Base-by-base conservation (phyloP, 2,329 filamentous ascomycete species). In the Dactylellina drechsleri region DNA sequence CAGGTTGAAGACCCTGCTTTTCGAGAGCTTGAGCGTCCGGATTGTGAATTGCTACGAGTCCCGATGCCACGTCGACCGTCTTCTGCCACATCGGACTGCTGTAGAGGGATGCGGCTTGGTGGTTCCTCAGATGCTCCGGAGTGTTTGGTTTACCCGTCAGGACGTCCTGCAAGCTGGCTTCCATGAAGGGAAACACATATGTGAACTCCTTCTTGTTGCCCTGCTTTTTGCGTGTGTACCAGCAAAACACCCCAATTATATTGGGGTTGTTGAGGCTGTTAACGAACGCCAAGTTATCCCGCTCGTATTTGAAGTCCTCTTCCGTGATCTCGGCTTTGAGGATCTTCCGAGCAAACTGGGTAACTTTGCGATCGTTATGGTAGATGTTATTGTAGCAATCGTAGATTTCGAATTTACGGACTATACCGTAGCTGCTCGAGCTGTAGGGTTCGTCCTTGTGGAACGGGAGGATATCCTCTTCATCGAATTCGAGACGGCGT, bases 191-290 rank as follows among this genome's bases (percentile, higher is more conserved):
- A 15, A 71, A 71, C 13, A 71, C 66, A 15, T 71, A 71, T 3
- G 66, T 71, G 26, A 71, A 71, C 18, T 71, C 66, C 16, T 65
- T 71, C 36, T 71, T 71, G 13, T 65, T 45, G 1, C 66, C 66
- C n/a, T 50, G 59, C 31, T 65, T 71, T 4, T 41, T 47, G 2
- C 59, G 54, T 2, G 66, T 71, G 18, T 71, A 71, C 66, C 66
- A 71, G 31, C 66, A 71, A 18, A 71, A 71, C 58, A 71, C 64
- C 16, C 64, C 66, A 20, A 71, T 65, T 15, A 71, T 71, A 13
- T 71, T 71, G 5, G 66, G 66, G 16, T 71, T 71, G 1, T 59
- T 49, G 1, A 71, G 36, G 8, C 66, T 59, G 36, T 71, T 71
- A 10, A 71, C 66, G 23, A 71, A 71, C 3, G 66, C 66, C 7